Percentiles rank a stretch among this genome's conserved stretches.
Conservation (phyloP, 2,329 filamentous ascomycete genomes). For the Alternaria hordeiaustralica region DNA sequence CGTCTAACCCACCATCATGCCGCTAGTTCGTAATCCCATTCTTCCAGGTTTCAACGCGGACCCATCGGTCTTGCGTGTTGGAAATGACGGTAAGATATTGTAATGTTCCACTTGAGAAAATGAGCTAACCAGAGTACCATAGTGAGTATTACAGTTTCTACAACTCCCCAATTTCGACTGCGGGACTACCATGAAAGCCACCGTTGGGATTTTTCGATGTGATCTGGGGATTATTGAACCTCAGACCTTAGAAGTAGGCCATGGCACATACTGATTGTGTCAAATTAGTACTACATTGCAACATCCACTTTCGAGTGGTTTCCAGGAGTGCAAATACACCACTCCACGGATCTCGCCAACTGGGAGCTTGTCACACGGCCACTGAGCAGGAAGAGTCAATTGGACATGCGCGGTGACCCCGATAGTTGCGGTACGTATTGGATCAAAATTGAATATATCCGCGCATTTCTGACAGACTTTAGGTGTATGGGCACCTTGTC, state of each 20-base stretch:
- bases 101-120: background rate
- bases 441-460: no score
- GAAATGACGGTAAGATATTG: constrained; percentile 45
- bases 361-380: constrained; percentile 63
- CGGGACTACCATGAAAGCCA: background rate
- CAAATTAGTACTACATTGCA: constrained; percentile 59
- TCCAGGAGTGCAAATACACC: constrained; percentile 62
- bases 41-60: constrained; percentile 68
- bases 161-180: background rate
- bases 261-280: background rate
- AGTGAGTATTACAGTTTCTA: constrained; percentile 6
- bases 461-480: background rate
- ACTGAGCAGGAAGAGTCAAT: constrained; percentile 58
- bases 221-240: background rate
- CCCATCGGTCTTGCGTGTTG: constrained; percentile 61
- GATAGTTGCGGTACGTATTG: constrained; percentile 54
- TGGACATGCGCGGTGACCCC: constrained; percentile 60
- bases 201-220: background rate
- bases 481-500: constrained; percentile 67
- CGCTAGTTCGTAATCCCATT: constrained; percentile 57
- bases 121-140: constrained; percentile 1
- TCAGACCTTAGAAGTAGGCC: background rate
- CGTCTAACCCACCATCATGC: constrained; percentile 30
- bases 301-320: constrained; percentile 70
- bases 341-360: constrained; percentile 60